Conservation (phyloP, 306 rosid genomes). For the Malus domestica region DNA sequence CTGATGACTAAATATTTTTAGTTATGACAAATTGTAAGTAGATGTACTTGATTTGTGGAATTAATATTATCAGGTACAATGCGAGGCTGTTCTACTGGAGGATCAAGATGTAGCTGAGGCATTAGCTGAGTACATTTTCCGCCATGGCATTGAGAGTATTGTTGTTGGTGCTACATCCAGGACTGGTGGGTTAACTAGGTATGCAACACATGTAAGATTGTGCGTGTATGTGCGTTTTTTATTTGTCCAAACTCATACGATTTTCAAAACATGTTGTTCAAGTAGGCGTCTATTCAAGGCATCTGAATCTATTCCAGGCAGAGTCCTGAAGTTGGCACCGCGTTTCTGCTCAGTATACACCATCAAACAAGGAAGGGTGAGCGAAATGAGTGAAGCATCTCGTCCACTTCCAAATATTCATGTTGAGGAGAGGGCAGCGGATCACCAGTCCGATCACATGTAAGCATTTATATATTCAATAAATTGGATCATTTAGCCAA, state of each 20-base stretch:
- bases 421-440: background rate
- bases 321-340: conserved; percentile 27
- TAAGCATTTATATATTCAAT: background rate
- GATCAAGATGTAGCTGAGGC: conserved; percentile 29
- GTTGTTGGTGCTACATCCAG: conserved; percentile 29
- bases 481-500: background rate
- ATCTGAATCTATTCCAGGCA: conserved; percentile 15
- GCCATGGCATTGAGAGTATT: conserved; percentile 16
- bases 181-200: conserved; percentile 23
- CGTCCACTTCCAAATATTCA: conserved; percentile 3
- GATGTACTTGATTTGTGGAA: background rate
- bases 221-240: background rate
- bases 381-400: conserved; percentile 3
- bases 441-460: background rate
- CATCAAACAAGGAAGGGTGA: conserved; percentile 27
- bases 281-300: conserved; percentile 29
- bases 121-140: conserved; percentile 17
- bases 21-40: background rate
- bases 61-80: conserved; percentile 21
- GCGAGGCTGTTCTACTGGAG: conserved; percentile 26
- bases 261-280: background rate
- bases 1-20: background rate
- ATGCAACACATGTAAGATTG: background rate
- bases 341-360: conserved; percentile 25
- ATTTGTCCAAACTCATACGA: background rate